Evolutionary conservation across 2,329 filamentous ascomycete species (phyloP).

Genomic region (Colletotrichum sansevieriae): DNA sequence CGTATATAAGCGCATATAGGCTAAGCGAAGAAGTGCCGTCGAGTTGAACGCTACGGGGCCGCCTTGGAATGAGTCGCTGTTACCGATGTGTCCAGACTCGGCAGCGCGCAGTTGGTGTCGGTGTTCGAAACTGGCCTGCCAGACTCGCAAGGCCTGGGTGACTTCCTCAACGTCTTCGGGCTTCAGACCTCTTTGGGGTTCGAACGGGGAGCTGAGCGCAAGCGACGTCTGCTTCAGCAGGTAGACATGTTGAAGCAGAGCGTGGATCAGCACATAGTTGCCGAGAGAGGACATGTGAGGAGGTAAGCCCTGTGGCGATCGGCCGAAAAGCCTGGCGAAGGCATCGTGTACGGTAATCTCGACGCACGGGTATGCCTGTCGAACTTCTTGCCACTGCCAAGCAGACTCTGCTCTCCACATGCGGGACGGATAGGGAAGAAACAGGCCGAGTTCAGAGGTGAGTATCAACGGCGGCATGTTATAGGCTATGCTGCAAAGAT

Average conservation of each 20-base stretch:
- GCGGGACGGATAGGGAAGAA: slow-evolving; percentile 66
- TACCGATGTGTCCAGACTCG: slow-evolving; percentile 60
- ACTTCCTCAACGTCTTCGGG: slow-evolving; percentile 70
- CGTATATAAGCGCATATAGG: slow-evolving; percentile 75
- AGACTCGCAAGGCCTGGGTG: slow-evolving; percentile 66
- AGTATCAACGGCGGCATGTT: slow-evolving; percentile 70
- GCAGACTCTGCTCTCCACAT: slow-evolving; percentile 69
- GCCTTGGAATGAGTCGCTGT: slow-evolving; percentile 65
- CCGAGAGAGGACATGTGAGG: slow-evolving; percentile 70
- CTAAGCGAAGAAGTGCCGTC: slow-evolving; percentile 70
- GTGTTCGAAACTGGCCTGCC: slow-evolving; percentile 71
- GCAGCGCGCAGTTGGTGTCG: slow-evolving; percentile 64
- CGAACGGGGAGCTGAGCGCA: slow-evolving; percentile 61
- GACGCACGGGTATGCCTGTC: slow-evolving; percentile 62
- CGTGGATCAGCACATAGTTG: slow-evolving; percentile 80
- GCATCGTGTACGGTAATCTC: slow-evolving; percentile 70
- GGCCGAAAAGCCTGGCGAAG: slow-evolving; percentile 67
- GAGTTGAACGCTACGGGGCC: slow-evolving; percentile 77
- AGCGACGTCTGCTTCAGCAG: slow-evolving; percentile 74
- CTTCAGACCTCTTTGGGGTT: slow-evolving; percentile 63
- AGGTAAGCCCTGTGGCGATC: slow-evolving; percentile 62
- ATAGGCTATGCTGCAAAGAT: slow-evolving; percentile 72
- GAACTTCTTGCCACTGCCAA: slow-evolving; percentile 72
- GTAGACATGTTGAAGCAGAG: slow-evolving; percentile 79
- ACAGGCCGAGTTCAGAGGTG: slow-evolving; percentile 70